Conservation (phyloP, 78 protist species). For the Emiliania huxleyi region DNA sequence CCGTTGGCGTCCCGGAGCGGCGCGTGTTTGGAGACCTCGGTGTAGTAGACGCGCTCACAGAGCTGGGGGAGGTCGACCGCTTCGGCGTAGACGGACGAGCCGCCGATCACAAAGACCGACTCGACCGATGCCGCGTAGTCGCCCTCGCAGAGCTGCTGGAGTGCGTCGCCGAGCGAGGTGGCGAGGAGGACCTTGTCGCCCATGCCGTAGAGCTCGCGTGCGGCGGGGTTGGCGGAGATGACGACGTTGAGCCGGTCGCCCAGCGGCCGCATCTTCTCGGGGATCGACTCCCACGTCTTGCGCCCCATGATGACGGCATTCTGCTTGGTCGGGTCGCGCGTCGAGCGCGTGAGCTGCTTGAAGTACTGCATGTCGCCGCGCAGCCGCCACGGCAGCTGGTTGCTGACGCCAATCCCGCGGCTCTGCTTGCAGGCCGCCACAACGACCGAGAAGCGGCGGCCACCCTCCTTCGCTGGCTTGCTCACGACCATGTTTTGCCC, state of each 20-base stretch:
- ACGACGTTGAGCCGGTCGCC: slow-evolving; percentile 55
- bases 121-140: not conserved
- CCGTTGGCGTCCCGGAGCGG: too few relatives aligned
- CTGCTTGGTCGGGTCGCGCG: not conserved
- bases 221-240: not conserved
- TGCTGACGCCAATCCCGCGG: slow-evolving; percentile 57
- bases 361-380: slow-evolving; percentile 57
- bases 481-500: not conserved
- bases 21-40: not conserved
- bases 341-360: slow-evolving; percentile 34
- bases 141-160: not conserved
- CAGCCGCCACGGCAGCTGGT: slow-evolving; percentile 53
- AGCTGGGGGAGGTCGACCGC: not conserved
- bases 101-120: slow-evolving; percentile 20
- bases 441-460: not conserved
- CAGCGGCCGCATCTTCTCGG: slow-evolving; percentile 47
- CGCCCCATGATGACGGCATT: slow-evolving; percentile 69
- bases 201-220: not conserved
- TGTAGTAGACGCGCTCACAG: not conserved
- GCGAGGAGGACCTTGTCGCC: not conserved
- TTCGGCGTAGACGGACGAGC: not conserved
- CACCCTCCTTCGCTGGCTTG: not conserved
- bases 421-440: slow-evolving; percentile 25
- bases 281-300: slow-evolving; percentile 69
- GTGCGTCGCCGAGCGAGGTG: not conserved